Percentiles rank a stretch among this genome's conserved stretches.
phyloP scores from a whole-genome alignment of 306 rosid genomes.

The Malus fusca region DNA sequence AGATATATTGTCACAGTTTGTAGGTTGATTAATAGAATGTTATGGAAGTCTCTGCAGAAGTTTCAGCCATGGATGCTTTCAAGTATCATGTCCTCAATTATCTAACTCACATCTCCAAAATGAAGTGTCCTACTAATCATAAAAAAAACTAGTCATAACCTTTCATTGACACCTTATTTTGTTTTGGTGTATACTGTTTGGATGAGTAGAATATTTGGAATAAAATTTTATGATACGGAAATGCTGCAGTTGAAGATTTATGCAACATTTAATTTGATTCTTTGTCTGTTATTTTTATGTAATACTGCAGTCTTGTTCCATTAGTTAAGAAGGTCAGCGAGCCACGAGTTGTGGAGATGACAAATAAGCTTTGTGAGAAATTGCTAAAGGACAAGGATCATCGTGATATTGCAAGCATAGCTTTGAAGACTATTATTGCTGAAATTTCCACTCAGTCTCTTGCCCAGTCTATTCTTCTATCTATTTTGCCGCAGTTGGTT shows the following conservation, averaged over 20 bases:
- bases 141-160: not conserved
- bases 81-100: not conserved
- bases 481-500: conserved; percentile 69
- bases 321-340: conserved; percentile 83
- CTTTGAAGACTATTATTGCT: conserved; percentile 90
- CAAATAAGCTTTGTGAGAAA: conserved; percentile 69
- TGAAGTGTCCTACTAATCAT: not conserved
- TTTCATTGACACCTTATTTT: not conserved
- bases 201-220: not conserved
- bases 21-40: not conserved
- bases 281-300: not conserved
- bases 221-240: not conserved
- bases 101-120: not conserved
- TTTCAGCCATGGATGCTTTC: not conserved
- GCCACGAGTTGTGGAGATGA: conserved; percentile 86
- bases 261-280: not conserved
- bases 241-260: not conserved
- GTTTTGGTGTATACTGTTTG: not conserved
- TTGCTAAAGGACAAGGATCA: conserved; percentile 86
- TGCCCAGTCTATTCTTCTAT: conserved; percentile 71
- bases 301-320: conserved; percentile 75
- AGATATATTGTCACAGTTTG: not conserved
- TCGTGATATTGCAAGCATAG: conserved; percentile 95
- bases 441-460: conserved; percentile 81
- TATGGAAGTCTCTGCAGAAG: not conserved